Base-by-base conservation (phyloP, 1,284 basidiomycete species). In the Sanghuangporus sanghuang region DNA sequence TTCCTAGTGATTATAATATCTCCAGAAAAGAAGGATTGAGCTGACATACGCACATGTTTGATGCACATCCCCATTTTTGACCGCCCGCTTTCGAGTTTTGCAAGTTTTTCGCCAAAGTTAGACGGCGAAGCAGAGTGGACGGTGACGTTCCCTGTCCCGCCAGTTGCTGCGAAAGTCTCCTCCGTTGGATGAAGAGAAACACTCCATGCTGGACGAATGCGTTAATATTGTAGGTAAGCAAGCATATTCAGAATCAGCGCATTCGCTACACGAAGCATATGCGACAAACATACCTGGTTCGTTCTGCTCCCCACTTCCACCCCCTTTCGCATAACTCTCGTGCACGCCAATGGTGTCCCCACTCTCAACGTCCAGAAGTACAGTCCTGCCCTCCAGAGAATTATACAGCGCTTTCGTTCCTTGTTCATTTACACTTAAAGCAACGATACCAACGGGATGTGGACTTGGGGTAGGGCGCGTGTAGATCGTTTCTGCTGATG, bases 1-100 rank as follows among this genome's bases (percentile, higher is more conserved):
- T n/a, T 16, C 1, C 40, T 11, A n/a, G 2, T 12, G 3, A 21
- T n/a, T 7, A 7, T 7, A 18, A n/a, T 16, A n/a, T 1, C 16
- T n/a, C 21, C 6, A 6, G n/a, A 18, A 46, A n/a, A 7, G 40
- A 4, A 42, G 40, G 11, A n/a, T 42, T 42, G 62, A 55, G 64
- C 53, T 44, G 53, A 44, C 62, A 21, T 49, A 57, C 89, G 69
- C 73, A 94, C 93, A 78, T 93, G 85, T 71, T 82, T 78, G 69
- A 90, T 85, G 59, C 79, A 82, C 86, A 95, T 89, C 46, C 92
- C 92, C 71, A 92, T 94, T 73, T 90, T 94, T 67, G 79, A 85
- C 70, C 90, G 83, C 7, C 90, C 90, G 40, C 85, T 86, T 18
- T 87, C 76, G 11, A 93, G 75, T 39, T 79, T 79, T 9, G 81